Base-by-base conservation (phyloP, 169 alveolate species). In the Plasmodium falciparum region DNA sequence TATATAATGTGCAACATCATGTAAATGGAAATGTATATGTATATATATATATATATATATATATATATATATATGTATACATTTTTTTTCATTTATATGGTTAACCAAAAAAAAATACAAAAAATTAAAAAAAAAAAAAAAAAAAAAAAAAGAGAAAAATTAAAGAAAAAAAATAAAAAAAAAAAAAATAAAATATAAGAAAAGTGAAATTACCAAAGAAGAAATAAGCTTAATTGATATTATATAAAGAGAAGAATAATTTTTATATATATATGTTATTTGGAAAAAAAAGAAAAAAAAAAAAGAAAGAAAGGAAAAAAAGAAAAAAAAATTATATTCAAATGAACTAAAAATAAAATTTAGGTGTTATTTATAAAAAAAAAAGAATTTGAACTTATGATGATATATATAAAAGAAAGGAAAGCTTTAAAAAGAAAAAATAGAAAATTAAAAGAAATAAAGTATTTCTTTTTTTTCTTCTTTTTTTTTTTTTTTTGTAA, bases 181-280 rank as follows among this genome's bases (percentile, higher is more conserved):
- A 69, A 69, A 69, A 33, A 45, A 22, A 43, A 67, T 43, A 45
- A 17, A 69, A 20, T 17, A n/a, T 15, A 69, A 70, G 22, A 70
- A 70, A 65, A 65, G 73, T 65, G 73, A 65, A 65, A 26, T 24
- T 26, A 65, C 73, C 24, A 65, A 65, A 65, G 63, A 59, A 59
- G 69, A 65, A 65, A 65, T 65, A 9, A 65, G 73, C 54, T 65
- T 29, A 65, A 11, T 13, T 2, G 69, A 59, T 59, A 59, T n/a
- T 11, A 13, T 33, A 65, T 65, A 24, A 65, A 65, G 58, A 65
- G 73, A 65, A 65, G 50, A 65, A 65, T 33, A 26, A 39, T 26
- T 26, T 33, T 33, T 29, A 29, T 33, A 33, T 33, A 33, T 33
- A 33, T 33, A 33, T 15, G 15, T 9, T 24, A 65, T 15, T 8